A percentile compares a stretch with the other conserved stretches of the same genome.
Conservation (phyloP, 2,329 filamentous ascomycete genomes). For the Alternaria atra region DNA sequence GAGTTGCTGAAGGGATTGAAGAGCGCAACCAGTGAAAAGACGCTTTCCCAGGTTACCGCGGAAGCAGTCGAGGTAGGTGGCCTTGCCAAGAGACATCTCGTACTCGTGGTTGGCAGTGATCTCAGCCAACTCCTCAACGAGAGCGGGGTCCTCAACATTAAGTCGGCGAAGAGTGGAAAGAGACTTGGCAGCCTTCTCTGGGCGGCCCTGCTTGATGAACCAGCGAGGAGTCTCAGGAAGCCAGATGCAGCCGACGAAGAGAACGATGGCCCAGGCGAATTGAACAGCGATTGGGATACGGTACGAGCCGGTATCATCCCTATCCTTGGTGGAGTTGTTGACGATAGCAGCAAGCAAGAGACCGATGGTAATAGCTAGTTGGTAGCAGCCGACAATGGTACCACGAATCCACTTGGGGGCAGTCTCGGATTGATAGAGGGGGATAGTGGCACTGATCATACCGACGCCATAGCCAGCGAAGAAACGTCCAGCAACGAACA, state of each 20-base stretch:
- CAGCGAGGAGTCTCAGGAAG: conserved; percentile 81
- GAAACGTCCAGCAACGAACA: conserved; percentile 54
- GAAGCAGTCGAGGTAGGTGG: conserved; percentile 57
- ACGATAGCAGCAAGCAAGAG: conserved; percentile 72
- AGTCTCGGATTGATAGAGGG: conserved; percentile 77
- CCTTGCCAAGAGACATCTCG: conserved; percentile 68
- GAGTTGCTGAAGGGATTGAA: conserved; percentile 83
- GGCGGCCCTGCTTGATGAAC: conserved; percentile 69
- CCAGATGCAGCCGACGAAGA: conserved; percentile 67
- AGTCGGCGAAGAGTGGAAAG: conserved; percentile 71
- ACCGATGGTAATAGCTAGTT: conserved; percentile 76
- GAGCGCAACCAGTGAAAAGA: conserved; percentile 74
- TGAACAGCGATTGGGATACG: conserved; percentile 80
- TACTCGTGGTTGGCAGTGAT: conserved; percentile 76
- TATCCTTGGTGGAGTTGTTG: conserved; percentile 68
- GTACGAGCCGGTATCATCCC: conserved; percentile 70
- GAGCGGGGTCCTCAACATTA: conserved; percentile 64
- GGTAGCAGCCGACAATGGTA: conserved; percentile 73
- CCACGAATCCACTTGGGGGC: conserved; percentile 78
- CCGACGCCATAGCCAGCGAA: conserved; percentile 54
- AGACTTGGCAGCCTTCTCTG: conserved; percentile 70
- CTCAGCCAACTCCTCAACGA: conserved; percentile 70
- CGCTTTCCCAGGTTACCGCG: conserved; percentile 64
- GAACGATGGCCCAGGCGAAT: conserved; percentile 75
- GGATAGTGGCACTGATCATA: conserved; percentile 58